Conservation (phyloP, 176 grass and related monocot species). For the Saccharum officinarum region DNA sequence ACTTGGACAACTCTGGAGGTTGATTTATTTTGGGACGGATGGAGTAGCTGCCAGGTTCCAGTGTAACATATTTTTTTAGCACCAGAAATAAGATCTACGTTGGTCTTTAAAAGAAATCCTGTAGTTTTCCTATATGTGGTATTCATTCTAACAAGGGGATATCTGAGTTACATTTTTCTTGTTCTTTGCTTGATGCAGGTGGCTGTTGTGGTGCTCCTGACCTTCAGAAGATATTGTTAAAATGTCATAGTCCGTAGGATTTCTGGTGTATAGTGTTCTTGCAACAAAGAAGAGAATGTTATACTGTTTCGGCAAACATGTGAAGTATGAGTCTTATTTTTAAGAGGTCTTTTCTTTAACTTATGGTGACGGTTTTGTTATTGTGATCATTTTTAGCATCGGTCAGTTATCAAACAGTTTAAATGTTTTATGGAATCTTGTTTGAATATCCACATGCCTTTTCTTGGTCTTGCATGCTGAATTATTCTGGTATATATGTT, state of each 20-base stretch:
- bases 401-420: slow-evolving; percentile 20
- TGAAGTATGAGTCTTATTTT: not conserved
- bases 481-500: slow-evolving; percentile 23
- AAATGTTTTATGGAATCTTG: slow-evolving; percentile 12
- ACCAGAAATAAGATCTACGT: not conserved
- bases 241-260: slow-evolving; percentile 22
- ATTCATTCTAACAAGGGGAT: not conserved
- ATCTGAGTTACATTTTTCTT: not conserved
- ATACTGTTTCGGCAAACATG: not conserved
- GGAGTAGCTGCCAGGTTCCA: not conserved
- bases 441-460: not conserved
- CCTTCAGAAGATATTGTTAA: slow-evolving; percentile 31
- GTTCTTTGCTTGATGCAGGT: slow-evolving; percentile 27
- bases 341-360: not conserved
- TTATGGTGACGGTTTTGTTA: no score
- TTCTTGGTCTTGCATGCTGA: slow-evolving; percentile 33
- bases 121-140: not conserved
- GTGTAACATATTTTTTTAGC: not conserved
- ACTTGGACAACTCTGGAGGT: no score
- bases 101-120: not conserved
- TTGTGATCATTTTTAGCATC: no score
- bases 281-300: slow-evolving; percentile 6
- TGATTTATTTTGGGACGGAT: not conserved
- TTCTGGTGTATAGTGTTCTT: slow-evolving; percentile 36
- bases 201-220: slow-evolving; percentile 16